Conservation (phyloP, 257 asterid species). For the Fraxinus anomala region DNA sequence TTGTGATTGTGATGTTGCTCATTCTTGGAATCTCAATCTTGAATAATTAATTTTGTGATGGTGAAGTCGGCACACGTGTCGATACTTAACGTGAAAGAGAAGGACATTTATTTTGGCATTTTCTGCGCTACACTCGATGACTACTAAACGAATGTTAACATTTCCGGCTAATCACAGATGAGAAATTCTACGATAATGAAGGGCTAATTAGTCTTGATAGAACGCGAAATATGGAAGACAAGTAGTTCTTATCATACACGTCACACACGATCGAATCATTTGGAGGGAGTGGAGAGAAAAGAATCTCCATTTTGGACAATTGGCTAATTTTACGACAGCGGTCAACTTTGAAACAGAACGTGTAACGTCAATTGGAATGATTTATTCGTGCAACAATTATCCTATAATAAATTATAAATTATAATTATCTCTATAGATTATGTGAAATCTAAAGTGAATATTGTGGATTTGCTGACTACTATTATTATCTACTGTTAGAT, state of each 20-base stretch:
- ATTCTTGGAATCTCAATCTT: conserved; percentile 22
- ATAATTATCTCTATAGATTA: too few relatives aligned
- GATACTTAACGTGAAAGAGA: background rate
- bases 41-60: background rate
- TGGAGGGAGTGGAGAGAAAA: background rate
- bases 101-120: background rate
- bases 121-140: background rate
- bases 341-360: too few relatives aligned
- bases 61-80: conserved; percentile 15
- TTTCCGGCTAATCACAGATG: background rate
- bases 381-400: background rate
- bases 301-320: background rate
- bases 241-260: background rate
- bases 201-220: background rate
- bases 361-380: background rate
- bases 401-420: background rate
- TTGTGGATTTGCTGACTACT: too few relatives aligned
- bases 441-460: too few relatives aligned
- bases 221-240: too few relatives aligned
- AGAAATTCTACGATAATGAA: background rate
- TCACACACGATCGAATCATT: background rate
- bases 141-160: too few relatives aligned
- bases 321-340: background rate
- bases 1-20: conserved; percentile 29
- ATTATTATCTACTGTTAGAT: too few relatives aligned